Base-by-base conservation (phyloP, 2,329 filamentous ascomycete species). In the Calycina marina region DNA sequence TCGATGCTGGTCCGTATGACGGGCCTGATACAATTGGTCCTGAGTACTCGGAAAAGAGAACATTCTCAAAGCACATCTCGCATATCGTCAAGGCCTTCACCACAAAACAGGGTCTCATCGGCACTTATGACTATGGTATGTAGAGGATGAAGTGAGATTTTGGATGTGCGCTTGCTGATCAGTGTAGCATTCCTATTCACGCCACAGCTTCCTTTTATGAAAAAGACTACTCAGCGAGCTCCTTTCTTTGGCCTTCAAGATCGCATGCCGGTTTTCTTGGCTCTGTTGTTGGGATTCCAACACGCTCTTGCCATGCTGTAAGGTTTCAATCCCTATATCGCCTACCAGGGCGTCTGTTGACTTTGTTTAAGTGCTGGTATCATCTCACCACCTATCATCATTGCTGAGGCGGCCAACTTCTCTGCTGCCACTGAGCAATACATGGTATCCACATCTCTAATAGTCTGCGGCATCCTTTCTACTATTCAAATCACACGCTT, bases 231-330 rank as follows among this genome's bases (percentile, higher is more conserved):
- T 18, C 56, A 59, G 41, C 60, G 65, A n/a, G 72, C 77, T 18
- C 82, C 82, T 1, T 90, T 92, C 55, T 90, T 88, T 48, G 82
- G 81, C n/a, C 70, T 88, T 24, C 69, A 88, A 45, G 79, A 86
- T 54, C 61, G 59, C 35, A 81, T 90, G 67, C 82, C 82, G 4
- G 69, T 88, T 6, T 49, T 86, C 5, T 60, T 90, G 12, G 78
- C 76, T 6, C 51, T 86, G 3, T 60, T 90, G 2, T 67, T 90
- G 2, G 82, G 82, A 12, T 70, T 90, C 32, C 82, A 90, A 47
- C 82, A 90, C 52, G 66, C 45, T 2, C 60, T 90, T 25, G 72
- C 79, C 35, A 86, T 90, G 80, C 55, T 80, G 20, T n/a, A n/a
- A n/a, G n/a, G n/a, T n/a, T n/a, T n/a, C n/a, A n/a, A n/a, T n/a